Evolutionary conservation across 495 filamentous ascomycete species (phyloP), one percentile per base, ranked within the genome.

Genomic region (Apiosordaria backusii): DNA sequence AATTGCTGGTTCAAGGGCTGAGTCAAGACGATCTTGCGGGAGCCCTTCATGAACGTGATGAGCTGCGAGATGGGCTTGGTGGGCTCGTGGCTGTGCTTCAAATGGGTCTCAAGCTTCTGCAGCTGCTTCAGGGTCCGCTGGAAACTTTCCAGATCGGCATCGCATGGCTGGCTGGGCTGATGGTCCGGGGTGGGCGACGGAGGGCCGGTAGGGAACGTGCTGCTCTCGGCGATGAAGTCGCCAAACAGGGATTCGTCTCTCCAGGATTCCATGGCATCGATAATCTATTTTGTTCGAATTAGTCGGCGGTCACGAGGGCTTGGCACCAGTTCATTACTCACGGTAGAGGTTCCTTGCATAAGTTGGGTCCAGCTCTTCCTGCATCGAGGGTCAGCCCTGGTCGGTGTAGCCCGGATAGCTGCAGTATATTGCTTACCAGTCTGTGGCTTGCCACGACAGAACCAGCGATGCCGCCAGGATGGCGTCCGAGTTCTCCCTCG

Each of bases 381-480:
- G 76, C 68, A 76, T 71, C 58, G 27, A 63, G 65, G 71, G 79
- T 70, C 81, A 76, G 66, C 65, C 79, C 61, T 65, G 57, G 24
- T 69, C 64, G 53, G 62, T 68, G 68, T 67, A 66, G 60, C 64
- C 19, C 72, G 74, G 71, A 57, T 72, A 65, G 63, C 35, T 73
- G 76, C 67, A 72, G 65, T 76, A 50, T 73, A 76, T 78, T 71
- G 83, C 92, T 84, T 82, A 97, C 95, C 93, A 97, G 79, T 98
- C 95, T 68, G 89, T 92, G 65, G 91, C 90, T 80, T 98, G 95
- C 96, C 96, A 99, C 57, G 94, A 94, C 55, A 99, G 82, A 59
- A 98, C 83, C 40, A 97, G 87, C 15, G 93, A 98, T 25, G 95
- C 92, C 61, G 93, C 95, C 27, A 99, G 84, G 64, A 97, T 89